Base-by-base conservation (phyloP, 2,329 filamentous ascomycete species). In the Orbilia blumenaviensis region DNA sequence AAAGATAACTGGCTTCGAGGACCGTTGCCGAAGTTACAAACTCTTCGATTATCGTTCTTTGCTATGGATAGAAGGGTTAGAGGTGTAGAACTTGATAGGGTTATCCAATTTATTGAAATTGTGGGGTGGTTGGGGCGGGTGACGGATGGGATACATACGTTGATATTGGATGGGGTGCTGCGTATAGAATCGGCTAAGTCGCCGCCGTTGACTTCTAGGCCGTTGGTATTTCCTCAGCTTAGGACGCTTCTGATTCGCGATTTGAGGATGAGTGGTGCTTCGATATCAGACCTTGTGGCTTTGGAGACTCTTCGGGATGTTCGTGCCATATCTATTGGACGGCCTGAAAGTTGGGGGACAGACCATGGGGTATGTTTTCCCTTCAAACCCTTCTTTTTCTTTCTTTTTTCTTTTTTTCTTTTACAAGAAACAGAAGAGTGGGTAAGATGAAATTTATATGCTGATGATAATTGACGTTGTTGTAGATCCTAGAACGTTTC, bases 401-500 rank as follows among this genome's bases (percentile, higher is more conserved):
- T 34, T 34, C 10, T 34, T 34, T 34, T 34, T 34, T 34, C 10
- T 10, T 6, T 10, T 34, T 10, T 34, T 34, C 29, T 6, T 34
- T 6, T 6, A 23, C 18, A 21, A 21, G 7, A 44, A 44, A 21
- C n/a, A 48, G n/a, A n/a, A n/a, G n/a, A n/a, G n/a, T n/a, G n/a
- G n/a, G n/a, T n/a, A n/a, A n/a, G n/a, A n/a, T n/a, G n/a, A n/a
- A n/a, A n/a, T n/a, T n/a, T n/a, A n/a, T n/a, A n/a, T n/a, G n/a
- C n/a, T n/a, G n/a, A n/a, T n/a, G n/a, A n/a, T n/a, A n/a, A n/a
- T n/a, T 32, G 16, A n/a, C n/a, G 16, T 29, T 16, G 18, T 27
- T 9, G 12, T 12, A 69, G 66, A 52, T 69, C 7, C 6, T 61
- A 14, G 56, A 69, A 8, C 34, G 52, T 8, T 69, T 69, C n/a